Percentiles rank a stretch among this genome's conserved stretches.
Evolutionary conservation across 805 yeast species (phyloP).

Genomic region (Yarrowia deformans): DNA sequence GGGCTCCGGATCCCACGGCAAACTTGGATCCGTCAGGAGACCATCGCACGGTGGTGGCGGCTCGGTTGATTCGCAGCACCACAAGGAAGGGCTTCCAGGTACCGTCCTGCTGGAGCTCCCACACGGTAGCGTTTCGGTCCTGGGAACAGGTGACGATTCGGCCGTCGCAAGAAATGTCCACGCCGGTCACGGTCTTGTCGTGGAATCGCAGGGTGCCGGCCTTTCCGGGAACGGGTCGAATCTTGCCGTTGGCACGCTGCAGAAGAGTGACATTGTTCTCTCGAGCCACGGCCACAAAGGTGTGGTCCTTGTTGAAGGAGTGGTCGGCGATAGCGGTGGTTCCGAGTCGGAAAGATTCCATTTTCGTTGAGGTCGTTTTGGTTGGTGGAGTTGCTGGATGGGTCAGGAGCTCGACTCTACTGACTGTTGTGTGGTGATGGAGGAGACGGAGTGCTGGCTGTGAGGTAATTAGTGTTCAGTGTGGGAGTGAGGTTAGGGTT

Average conservation of each 20-base stretch:
- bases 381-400: not conserved
- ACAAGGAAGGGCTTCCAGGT: conserved; percentile 88
- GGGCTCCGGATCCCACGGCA: conserved; percentile 96
- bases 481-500: conserved; percentile 14
- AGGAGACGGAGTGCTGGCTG: conserved; percentile 7
- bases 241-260: conserved; percentile 23
- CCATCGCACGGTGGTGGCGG: conserved; percentile 95
- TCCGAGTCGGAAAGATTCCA: conserved; percentile 55
- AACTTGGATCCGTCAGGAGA: conserved; percentile 93
- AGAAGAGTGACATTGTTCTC: conserved; percentile 64
- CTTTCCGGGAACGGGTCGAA: conserved; percentile 34
- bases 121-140: conserved; percentile 96
- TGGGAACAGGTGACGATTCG: conserved; percentile 96
- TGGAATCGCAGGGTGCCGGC: conserved; percentile 53
- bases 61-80: conserved; percentile 87
- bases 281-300: conserved; percentile 80
- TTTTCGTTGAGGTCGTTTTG: not conserved
- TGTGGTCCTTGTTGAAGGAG: conserved; percentile 74
- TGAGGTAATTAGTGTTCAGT: conserved; percentile 14
- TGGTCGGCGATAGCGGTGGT: conserved; percentile 91
- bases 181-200: conserved; percentile 92
- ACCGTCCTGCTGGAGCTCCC: conserved; percentile 77
- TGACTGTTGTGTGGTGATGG: conserved; percentile 40
- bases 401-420: conserved; percentile 52
- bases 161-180: conserved; percentile 82